Evolutionary conservation across 2,329 filamentous ascomycete species (phyloP), one percentile per base, ranked within the genome.

Genomic region (Pseudohalonectria lignicola): DNA sequence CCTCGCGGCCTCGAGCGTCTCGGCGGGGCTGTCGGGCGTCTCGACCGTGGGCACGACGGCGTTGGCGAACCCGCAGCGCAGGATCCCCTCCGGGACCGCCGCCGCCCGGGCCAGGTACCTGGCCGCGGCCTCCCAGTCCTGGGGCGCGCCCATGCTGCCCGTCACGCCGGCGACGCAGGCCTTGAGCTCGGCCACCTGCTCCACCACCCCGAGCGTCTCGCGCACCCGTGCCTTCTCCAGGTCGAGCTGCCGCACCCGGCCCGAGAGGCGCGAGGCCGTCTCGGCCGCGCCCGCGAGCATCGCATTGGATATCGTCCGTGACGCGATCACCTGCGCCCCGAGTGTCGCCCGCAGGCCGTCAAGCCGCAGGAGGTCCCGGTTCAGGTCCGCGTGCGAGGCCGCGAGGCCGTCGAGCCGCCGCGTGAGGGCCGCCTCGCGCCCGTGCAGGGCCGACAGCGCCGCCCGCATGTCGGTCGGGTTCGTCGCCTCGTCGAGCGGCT

Each of bases 81-180:
- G 71, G 36, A 98, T 90, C 2, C 82, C 70, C 36, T 79, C 71
- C 0, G 90, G 88, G 11, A 98, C 79, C 47, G 82, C 79, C 43
- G 79, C 79, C 6, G 92, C 88, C 32, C 90, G 76, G 45, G 83
- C 77, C 41, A 98, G 72, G 58, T 96, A 96, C 34, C 75, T 83
- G 2, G 92, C 92, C 4, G 92, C 92, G 3, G 86, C 92, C 60
- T 98, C 92, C 92, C 92, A 98, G 63, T 98, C 92, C 60, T 98
- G 92, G 31, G 92, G 86, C 4, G 88, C 90, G 25, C 90, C 92
- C 92, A 98, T 98, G 42, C 85, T 93, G 15, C 88, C 92, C 19
- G 90, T 80, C 10, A 96, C 88, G 31, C 92, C 92, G 43, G 95
- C 77, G 26, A 96, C 86, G 56, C 92, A 98, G 8, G 92, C 85